Evolutionary conservation across 768 basidiomycete species (phyloP).

Genomic region (Hydnum rufescens): DNA sequence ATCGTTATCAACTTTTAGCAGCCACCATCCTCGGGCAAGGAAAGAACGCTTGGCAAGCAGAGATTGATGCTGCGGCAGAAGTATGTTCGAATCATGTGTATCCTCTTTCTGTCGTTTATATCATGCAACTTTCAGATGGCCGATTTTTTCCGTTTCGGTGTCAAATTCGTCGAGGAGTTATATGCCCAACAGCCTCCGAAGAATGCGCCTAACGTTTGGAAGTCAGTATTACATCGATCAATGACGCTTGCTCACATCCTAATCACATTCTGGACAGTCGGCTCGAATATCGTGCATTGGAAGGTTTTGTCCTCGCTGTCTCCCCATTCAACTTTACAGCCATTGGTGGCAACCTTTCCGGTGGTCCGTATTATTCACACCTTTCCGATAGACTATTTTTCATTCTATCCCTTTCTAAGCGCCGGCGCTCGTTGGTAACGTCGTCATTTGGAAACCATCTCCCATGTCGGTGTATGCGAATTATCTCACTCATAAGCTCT

Average conservation of each 20-base stretch:
- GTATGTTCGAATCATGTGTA: conserved; percentile 23
- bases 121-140: conserved; percentile 28
- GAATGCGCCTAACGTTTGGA: conserved; percentile 81
- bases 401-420: conserved; percentile 23
- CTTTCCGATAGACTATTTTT: neutral
- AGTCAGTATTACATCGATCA: conserved; percentile 40
- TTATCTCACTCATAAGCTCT: conserved; percentile 77
- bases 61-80: conserved; percentile 98
- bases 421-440: conserved; percentile 89
- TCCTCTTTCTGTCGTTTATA: neutral
- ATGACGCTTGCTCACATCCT: neutral
- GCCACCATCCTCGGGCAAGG: conserved; percentile 97
- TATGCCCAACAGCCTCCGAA: conserved; percentile 78
- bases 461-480: conserved; percentile 91
- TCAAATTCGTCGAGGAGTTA: conserved; percentile 90
- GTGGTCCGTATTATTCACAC: conserved; percentile 22
- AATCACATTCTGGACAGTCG: conserved; percentile 33
- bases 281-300: conserved; percentile 88
- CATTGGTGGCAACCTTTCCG: conserved; percentile 88
- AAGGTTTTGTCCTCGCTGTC: conserved; percentile 94
- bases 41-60: conserved; percentile 98
- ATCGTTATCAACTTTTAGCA: conserved; percentile 84
- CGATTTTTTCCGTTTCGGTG: conserved; percentile 93
- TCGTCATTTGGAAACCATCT: conserved; percentile 92
- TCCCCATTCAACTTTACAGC: conserved; percentile 99